These are phyloP conservation scores for Fistulina hepatica DNA, from an alignment of 1,284 basidiomycete species.

Conservation along the genomic window DNA sequence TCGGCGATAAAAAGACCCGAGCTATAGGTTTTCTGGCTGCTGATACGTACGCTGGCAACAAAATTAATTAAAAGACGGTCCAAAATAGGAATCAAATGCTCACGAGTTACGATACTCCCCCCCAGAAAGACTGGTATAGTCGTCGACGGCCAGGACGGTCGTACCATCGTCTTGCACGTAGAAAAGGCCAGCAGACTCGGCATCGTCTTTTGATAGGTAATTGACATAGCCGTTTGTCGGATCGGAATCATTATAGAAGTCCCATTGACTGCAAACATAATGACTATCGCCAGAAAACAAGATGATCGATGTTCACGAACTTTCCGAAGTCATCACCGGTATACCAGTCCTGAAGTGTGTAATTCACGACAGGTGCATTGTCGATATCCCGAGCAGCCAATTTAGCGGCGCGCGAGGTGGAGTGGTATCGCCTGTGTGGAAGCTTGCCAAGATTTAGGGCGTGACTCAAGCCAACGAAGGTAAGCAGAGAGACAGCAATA, in stretches of 20 bases:
- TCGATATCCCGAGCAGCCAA: no score
- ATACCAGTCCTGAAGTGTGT: not conserved
- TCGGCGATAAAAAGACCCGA: constrained; percentile 75
- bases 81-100: constrained; percentile 18
- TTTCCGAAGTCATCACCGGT: not conserved
- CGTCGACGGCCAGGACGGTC: constrained; percentile 54
- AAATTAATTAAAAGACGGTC: constrained; percentile 1
- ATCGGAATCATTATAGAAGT: constrained; percentile 50
- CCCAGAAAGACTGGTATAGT: constrained; percentile 34
- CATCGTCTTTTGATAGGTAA: constrained; percentile 37
- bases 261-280: constrained; percentile 36
- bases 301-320: not conserved
- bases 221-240: constrained; percentile 58
- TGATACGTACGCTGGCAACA: constrained; percentile 55
- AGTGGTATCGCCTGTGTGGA: no score
- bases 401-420: no score
- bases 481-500: no score
- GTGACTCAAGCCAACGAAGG: no score
- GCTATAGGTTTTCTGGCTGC: constrained; percentile 51
- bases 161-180: constrained; percentile 44
- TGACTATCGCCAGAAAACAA: not conserved
- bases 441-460: no score
- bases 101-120: constrained; percentile 57
- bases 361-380: no score
- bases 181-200: constrained; percentile 40